Base-by-base conservation (phyloP, 2,329 filamentous ascomycete genomes). In the Pseudopyrenochaeta lycopersici region DNA sequence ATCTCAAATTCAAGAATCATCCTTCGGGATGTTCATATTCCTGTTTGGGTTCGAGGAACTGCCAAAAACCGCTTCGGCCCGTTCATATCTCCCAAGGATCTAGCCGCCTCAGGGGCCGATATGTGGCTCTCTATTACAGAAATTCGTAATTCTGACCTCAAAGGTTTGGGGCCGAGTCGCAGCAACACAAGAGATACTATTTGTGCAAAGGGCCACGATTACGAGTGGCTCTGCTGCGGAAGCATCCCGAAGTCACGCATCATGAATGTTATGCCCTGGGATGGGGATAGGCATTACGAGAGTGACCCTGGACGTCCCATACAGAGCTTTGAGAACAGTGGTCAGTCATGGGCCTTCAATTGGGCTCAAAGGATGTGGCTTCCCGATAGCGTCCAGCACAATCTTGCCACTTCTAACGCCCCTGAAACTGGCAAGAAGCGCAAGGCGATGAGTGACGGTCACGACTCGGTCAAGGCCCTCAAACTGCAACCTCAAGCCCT, bases 181-280 rank as follows among this genome's bases (percentile, higher is more conserved):
- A 27, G 4, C 4, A 27, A 4, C 9, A 27, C 4, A 5, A 27
- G 23, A 27, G 23, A 27, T 27, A 27, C 9, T 9, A 27, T 52
- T 1, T 36, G 32, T 0, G 32, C 30, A 0, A 41, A 53, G 5
- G 52, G 56, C 0, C 64, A 65, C n/a, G 10, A 46, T 10, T 58
- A 58, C 7, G 64, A 69, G 20, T 69, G 61, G 60, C 43, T 67
- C 0, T 51, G 51, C 0, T 40, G 40, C 3, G 58, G 63, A 1
- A 1, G 6, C 3, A 60, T 69, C 31, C 50, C 32, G 3, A 35
- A 52, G 10, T 44, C 41, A 1, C 18, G 18, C 1, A 40, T 67
- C 15, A 47, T 3, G 0, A 32, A 40, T 0, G 46, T 66, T 3
- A 54, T 57, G 40, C 66, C 64, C 0, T 69, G 29, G 2, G 66